A percentile compares a stretch with the other conserved stretches of the same genome.
phyloP scores from a whole-genome alignment of 768 basidiomycete species.

The Fomitopsis pulvina region DNA sequence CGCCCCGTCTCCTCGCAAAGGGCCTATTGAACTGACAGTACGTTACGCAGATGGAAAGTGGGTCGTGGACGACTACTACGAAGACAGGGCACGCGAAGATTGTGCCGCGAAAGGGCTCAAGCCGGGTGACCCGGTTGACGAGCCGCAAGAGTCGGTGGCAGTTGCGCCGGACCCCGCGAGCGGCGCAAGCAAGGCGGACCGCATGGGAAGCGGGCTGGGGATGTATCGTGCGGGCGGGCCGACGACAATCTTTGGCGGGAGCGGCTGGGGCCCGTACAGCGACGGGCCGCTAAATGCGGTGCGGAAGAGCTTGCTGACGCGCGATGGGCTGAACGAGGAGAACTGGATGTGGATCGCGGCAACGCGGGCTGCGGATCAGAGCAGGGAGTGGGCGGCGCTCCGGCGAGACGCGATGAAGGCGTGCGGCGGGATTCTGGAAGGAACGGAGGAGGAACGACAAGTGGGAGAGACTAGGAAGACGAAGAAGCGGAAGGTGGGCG shows the following conservation, averaged over 20 bases:
- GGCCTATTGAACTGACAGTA: neutral
- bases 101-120: constrained; percentile 78
- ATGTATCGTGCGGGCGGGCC: constrained; percentile 90
- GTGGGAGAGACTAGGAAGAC: constrained; percentile 10
- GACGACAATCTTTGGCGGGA: constrained; percentile 84
- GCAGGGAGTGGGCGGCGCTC: constrained; percentile 55
- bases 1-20: constrained; percentile 17
- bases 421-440: constrained; percentile 41
- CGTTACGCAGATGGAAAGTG: constrained; percentile 69
- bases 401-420: constrained; percentile 47
- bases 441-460: neutral
- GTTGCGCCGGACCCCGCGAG: constrained; percentile 38
- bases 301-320: constrained; percentile 66
- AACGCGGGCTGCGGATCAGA: constrained; percentile 53
- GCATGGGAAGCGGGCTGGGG: constrained; percentile 47
- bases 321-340: constrained; percentile 79
- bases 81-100: constrained; percentile 72
- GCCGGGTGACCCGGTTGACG: constrained; percentile 76
- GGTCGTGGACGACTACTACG: constrained; percentile 95
- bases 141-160: constrained; percentile 71
- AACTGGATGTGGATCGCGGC: constrained; percentile 92
- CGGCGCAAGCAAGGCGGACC: constrained; percentile 41
- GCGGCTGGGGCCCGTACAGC: constrained; percentile 82
- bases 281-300: constrained; percentile 84
- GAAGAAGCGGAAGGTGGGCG: constrained; percentile 21